Percentiles rank a stretch among this genome's conserved stretches.
phyloP scores from a whole-genome alignment of 257 asterid species.

The Leptodermis oblonga region DNA sequence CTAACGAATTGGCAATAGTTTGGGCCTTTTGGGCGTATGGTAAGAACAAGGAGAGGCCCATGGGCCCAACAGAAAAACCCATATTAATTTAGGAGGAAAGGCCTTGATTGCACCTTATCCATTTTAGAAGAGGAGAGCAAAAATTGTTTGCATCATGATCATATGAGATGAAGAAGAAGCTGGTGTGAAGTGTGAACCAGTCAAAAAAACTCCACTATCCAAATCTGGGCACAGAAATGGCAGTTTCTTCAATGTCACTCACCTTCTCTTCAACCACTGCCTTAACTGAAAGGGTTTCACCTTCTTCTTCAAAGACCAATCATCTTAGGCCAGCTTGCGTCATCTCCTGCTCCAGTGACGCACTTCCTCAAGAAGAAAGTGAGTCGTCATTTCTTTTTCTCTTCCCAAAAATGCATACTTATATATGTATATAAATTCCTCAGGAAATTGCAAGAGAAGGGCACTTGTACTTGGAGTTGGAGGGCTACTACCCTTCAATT shows the following conservation, averaged over 20 bases:
- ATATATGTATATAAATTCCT: background rate
- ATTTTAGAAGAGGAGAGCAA: background rate
- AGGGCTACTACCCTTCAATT: conserved; percentile 39
- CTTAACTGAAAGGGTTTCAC: conserved; percentile 42
- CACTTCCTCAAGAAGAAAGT: conserved; percentile 40
- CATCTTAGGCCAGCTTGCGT: conserved; percentile 23
- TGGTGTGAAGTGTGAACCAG: conserved; percentile 26
- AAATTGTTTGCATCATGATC: background rate
- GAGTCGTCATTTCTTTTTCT: conserved; percentile 6
- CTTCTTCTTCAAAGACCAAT: conserved; percentile 25
- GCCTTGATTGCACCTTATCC: background rate
- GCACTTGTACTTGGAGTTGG: conserved; percentile 57
- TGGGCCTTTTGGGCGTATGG: background rate
- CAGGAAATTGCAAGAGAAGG: conserved; percentile 51
- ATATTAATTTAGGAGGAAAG: background rate
- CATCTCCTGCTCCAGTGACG: conserved; percentile 37
- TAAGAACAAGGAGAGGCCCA: background rate
- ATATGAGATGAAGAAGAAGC: conserved; percentile 4
- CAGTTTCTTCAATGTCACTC: conserved; percentile 54
- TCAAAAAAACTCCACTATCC: conserved; percentile 22
- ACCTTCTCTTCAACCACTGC: conserved; percentile 35
- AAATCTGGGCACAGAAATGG: conserved; percentile 40
- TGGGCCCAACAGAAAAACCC: too few species aligned
- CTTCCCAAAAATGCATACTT: too few species aligned
- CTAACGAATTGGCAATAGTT: too few species aligned